Base-by-base conservation (phyloP, 352 stramenopile genomes). In the Pythium inflatum region DNA sequence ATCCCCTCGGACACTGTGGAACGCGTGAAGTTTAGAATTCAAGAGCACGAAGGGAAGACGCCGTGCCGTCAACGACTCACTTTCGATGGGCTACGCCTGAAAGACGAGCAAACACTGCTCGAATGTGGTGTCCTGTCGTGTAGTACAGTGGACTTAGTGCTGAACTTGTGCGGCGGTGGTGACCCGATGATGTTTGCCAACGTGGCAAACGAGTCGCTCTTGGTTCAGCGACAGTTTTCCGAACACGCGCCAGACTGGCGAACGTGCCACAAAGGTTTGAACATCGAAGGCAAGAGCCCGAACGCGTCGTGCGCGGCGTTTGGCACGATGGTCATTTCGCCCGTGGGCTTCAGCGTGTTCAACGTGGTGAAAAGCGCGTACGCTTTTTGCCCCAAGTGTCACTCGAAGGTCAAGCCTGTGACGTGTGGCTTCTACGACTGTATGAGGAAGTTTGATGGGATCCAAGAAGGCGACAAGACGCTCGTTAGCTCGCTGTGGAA, bases 121-220 rank as follows among this genome's bases (percentile, higher is more conserved):
- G 88, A 97, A 70, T 98, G 97, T 81, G 78, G 92, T 46, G 91
- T 98, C 45, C 73, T 95, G 67, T 93, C 94, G 70, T 83, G 95
- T 64, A 94, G 79, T 58, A 97, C 78, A 25, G 68, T 98, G 13
- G 86, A 97, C 73, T 79, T 97, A 45, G 88, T 96, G 12, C 70
- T 97, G 14, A 76, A 80, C 33, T 76, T 97, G 31, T 76, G 83
- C 33, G 68, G 73, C 70, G 71, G 70, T 33, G 92, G 87, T 11
- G 50, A 20, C 25, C 46, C 45, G 13, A 18, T n/a, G 18, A 27
- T 18, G 36, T 80, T 80, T 62, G 70, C 63, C 14, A 70, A 80
- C 65, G 50, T 72, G 9, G 48, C 66, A 0, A 49, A 70, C 20
- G 34, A 34, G 24, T 72, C 59, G 7, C 51, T 75, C 16, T 27